Base-by-base conservation (phyloP, 257 asterid genomes). In the Salvia splendens region DNA sequence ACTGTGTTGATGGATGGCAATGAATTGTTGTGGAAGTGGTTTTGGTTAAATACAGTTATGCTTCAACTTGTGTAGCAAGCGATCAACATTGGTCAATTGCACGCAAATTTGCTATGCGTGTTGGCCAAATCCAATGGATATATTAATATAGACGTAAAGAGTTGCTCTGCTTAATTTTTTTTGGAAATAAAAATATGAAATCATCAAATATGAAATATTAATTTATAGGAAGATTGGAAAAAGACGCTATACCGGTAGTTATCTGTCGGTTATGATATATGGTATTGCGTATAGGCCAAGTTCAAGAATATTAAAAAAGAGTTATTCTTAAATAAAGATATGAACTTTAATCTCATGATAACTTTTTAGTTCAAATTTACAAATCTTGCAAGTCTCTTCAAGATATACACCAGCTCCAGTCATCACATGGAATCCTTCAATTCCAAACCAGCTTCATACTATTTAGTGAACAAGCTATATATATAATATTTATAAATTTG, bases 1-100 rank as follows among this genome's bases (percentile, higher is more conserved):
- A 3, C 30, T n/a, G 52, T 7, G 20, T 68, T 12, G 15, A 15
- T 70, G 71, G 49, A 72, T 76, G 45, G 42, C 16, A 42, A 43
- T 65, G 42, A 42, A n/a, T 15, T 12, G 6, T 3, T 35, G 30
- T 9, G 17, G 33, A 49, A 12, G 51, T 24, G 16, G 38, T 6
- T n/a, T 57, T 5, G 64, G 8, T 74, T 70, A 70, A 48, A 76
- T 58, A 75, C 75, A 42, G 15, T 55, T 24, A 33, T 33, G 36
- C 5, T 20, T 62, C 15, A 77, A 72, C 85, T 81, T 86, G 88
- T 73, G 68, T 42, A 67, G 80, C 80, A 88, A 78, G 89, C 73
- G 41, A 59, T n/a, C 17, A 11, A 12, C 38, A 28, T 71, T 81
- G 17, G 87, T 82, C 86, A 78, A 77, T 80, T 55, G 15, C 57